These are phyloP conservation scores for Kluyveromyces aestuarii DNA, from an alignment of 805 yeast species.

Conservation along the genomic window DNA sequence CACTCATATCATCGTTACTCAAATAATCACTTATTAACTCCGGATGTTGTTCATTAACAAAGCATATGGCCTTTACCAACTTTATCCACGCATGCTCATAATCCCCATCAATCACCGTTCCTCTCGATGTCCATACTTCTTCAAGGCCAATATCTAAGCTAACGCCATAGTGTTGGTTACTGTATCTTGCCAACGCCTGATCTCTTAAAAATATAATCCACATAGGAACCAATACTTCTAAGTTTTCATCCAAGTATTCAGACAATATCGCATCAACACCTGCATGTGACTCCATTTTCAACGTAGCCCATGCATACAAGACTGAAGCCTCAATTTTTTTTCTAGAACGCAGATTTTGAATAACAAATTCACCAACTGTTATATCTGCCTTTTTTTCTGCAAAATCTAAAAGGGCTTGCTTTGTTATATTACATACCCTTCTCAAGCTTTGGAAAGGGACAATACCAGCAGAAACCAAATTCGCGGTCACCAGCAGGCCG, in stretches of 20 bases:
- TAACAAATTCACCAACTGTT: conserved; percentile 48
- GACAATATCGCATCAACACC: conserved; percentile 34
- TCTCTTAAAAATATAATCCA: conserved; percentile 77
- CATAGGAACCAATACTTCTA: conserved; percentile 53
- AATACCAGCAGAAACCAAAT: conserved; percentile 56
- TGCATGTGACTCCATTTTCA: conserved; percentile 30
- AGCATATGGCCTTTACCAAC: conserved; percentile 65
- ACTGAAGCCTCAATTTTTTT: conserved; percentile 51
- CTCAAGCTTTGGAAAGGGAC: conserved; percentile 40
- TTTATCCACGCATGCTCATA: conserved; percentile 58
- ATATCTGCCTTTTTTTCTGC: conserved; percentile 23
- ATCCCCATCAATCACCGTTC: conserved; percentile 15
- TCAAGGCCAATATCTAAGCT: conserved; percentile 15
- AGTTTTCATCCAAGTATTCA: conserved; percentile 45
- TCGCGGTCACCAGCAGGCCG: conserved; percentile 72
- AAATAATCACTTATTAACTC: conserved; percentile 38
- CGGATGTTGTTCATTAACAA: conserved; percentile 46
- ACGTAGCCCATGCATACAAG: conserved; percentile 65
- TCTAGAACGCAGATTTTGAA: conserved; percentile 36
- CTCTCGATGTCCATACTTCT: not conserved
- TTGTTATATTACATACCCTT: conserved; percentile 55
- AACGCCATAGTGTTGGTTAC: conserved; percentile 26
- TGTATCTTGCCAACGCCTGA: conserved; percentile 56
- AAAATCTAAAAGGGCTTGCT: conserved; percentile 54
- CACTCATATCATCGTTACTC: conserved; percentile 43